These are phyloP conservation scores for Euclidium syriacum DNA, from an alignment of 345 rosid genomes.

Conservation along the genomic window DNA sequence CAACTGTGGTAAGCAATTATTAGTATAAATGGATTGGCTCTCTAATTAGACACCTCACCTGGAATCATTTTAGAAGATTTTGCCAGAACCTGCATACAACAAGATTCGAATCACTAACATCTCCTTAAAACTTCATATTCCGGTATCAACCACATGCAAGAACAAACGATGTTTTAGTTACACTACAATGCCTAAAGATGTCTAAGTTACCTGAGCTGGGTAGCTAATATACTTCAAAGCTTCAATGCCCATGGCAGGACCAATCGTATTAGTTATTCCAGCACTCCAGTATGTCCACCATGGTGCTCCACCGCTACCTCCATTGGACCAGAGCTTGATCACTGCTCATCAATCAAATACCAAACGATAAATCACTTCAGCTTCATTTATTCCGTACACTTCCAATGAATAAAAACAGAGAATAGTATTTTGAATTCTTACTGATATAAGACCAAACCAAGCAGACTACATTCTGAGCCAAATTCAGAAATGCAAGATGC, in stretches of 20 bases:
- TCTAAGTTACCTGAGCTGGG: slow-evolving; percentile 77
- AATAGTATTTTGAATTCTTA: slow-evolving; percentile 32
- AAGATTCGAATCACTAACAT: slow-evolving; percentile 7
- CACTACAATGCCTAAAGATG: slow-evolving; percentile 6
- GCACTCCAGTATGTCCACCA: slow-evolving; percentile 99
- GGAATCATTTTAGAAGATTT: slow-evolving; percentile 99
- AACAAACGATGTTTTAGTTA: background rate
- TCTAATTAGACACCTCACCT: slow-evolving; percentile 39
- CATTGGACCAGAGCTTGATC: slow-evolving; percentile 85
- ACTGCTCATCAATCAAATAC: slow-evolving; percentile 38
- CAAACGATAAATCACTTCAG: background rate
- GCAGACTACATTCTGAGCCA: slow-evolving; percentile 93
- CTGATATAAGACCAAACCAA: slow-evolving; percentile 91
- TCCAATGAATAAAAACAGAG: background rate
- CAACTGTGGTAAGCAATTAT: background rate
- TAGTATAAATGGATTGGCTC: background rate
- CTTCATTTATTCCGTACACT: background rate
- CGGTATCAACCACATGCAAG: background rate
- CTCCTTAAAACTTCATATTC: background rate
- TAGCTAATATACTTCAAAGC: slow-evolving; percentile 95
- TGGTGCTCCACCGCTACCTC: slow-evolving; percentile 79
- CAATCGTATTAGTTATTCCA: slow-evolving; percentile 93
- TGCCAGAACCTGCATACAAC: slow-evolving; percentile 67
- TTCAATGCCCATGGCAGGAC: slow-evolving; percentile 98
- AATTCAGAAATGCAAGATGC: slow-evolving; percentile 85